Evolutionary conservation across 1,139 yeast genomes (phyloP).

Genomic region (Saccharomycopsis hybrid): DNA sequence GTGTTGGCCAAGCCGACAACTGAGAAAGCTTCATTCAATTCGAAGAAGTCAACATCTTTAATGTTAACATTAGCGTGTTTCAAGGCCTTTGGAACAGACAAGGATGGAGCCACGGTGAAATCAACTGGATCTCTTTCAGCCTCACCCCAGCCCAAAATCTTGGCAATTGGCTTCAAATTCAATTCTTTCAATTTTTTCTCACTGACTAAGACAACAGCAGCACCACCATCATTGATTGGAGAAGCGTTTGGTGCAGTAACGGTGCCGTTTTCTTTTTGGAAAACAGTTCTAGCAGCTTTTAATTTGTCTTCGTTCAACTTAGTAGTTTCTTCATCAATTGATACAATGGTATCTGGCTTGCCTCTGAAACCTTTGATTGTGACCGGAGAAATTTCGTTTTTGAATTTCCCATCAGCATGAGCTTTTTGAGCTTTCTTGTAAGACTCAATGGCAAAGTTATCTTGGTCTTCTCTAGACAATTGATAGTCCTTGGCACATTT

Average conservation of each 20-base stretch:
- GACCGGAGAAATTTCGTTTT: slow-evolving; percentile 74
- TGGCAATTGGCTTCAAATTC: slow-evolving; percentile 81
- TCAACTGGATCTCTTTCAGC: slow-evolving; percentile 93
- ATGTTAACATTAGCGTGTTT: slow-evolving; percentile 68
- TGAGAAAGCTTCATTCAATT: slow-evolving; percentile 94
- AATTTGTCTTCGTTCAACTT: slow-evolving; percentile 74
- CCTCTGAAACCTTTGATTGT: slow-evolving; percentile 89
- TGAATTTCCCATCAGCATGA: slow-evolving; percentile 71
- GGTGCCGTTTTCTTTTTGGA: slow-evolving; percentile 86
- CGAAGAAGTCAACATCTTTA: slow-evolving; percentile 54
- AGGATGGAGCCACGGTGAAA: slow-evolving; percentile 90
- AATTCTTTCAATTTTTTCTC: slow-evolving; percentile 78
- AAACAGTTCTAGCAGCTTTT: slow-evolving; percentile 81
- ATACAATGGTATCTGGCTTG: slow-evolving; percentile 72
- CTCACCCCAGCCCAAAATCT: slow-evolving; percentile 92
- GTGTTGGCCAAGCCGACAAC: slow-evolving; percentile 93
- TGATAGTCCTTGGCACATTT: slow-evolving; percentile 77
- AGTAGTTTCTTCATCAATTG: slow-evolving; percentile 62
- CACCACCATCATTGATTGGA: slow-evolving; percentile 94
- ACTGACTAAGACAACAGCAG: slow-evolving; percentile 83
- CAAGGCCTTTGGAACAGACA: slow-evolving; percentile 92
- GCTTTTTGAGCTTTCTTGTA: slow-evolving; percentile 80
- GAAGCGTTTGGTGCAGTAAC: slow-evolving; percentile 97
- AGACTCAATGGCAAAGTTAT: slow-evolving; percentile 59
- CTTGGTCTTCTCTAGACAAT: slow-evolving; percentile 65